phyloP scores from a whole-genome alignment of 1,284 basidiomycete species.

The Agroathelia rolfsii region DNA sequence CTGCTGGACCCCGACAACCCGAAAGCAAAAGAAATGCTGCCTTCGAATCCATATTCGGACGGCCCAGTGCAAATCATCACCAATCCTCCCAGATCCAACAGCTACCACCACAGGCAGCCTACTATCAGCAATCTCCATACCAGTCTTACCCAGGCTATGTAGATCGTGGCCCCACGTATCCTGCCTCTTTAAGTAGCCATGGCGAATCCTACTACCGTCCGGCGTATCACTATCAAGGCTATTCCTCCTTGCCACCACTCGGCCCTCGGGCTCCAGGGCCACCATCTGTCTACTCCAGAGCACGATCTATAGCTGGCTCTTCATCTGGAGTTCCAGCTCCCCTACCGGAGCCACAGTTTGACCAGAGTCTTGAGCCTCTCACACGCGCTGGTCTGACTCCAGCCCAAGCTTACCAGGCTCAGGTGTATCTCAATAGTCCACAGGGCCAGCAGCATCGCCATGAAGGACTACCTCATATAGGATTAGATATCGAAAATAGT shows the following conservation, averaged over 20 bases:
- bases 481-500: constrained; percentile 40
- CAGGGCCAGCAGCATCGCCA: constrained; percentile 16
- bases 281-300: constrained; percentile 30
- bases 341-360: constrained; percentile 45
- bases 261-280: constrained; percentile 26
- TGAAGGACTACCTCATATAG: too few relatives aligned
- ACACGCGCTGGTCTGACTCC: constrained; percentile 52
- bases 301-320: constrained; percentile 41
- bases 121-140: constrained; percentile 15
- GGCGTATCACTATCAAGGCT: constrained; percentile 18
- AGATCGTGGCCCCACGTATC: constrained; percentile 23
- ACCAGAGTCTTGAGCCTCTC: constrained; percentile 35
- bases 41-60: constrained; percentile 77
- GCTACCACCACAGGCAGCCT: constrained; percentile 15
- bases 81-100: constrained; percentile 21
- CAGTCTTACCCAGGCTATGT: constrained; percentile 17
- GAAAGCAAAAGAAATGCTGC: constrained; percentile 56
- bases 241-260: constrained; percentile 13
- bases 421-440: constrained; percentile 45
- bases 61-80: constrained; percentile 53
- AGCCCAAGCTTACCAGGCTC: constrained; percentile 71
- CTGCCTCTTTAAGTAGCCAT: constrained; percentile 17
- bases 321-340: constrained; percentile 37
- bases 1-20: constrained; percentile 59
- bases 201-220: constrained; percentile 21